A percentile compares a stretch with the other conserved stretches of the same genome.
Evolutionary conservation across 1,284 basidiomycete genomes (phyloP).

Genomic region (Gomphus sp.): DNA sequence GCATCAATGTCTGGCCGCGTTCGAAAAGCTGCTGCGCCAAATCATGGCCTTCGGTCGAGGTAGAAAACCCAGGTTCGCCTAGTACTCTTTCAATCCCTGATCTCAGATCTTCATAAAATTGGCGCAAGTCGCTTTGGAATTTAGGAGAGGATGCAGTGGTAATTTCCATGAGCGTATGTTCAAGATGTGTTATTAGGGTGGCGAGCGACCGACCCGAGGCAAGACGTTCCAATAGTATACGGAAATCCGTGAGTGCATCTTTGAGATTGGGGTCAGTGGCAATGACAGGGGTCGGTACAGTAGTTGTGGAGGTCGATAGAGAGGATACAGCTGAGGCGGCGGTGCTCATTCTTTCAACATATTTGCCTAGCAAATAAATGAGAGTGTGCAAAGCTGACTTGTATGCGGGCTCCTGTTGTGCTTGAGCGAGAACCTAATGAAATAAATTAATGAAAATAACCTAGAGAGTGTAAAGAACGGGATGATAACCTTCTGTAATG

Average conservation of each 20-base stretch:
- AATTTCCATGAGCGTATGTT: conserved; percentile 18
- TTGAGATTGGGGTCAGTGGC: conserved; percentile 23
- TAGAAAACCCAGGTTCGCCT: conserved; percentile 24
- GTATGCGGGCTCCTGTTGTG: conserved; percentile 29
- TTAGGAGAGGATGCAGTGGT: conserved; percentile 18
- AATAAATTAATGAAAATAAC: not conserved
- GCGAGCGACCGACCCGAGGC: conserved; percentile 31
- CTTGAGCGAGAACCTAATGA: conserved; percentile 28
- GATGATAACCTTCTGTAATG: conserved; percentile 30
- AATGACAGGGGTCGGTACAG: conserved; percentile 18
- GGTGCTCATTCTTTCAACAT: conserved; percentile 23
- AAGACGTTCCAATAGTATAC: conserved; percentile 32
- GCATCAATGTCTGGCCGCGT: conserved; percentile 22
- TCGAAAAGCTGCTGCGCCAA: conserved; percentile 30
- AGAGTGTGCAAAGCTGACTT: conserved; percentile 30
- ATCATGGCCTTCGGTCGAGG: conserved; percentile 23
- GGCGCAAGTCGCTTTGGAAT: conserved; percentile 15
- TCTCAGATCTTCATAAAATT: conserved; percentile 25
- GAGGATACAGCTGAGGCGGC: conserved; percentile 18
- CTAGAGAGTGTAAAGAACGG: not conserved
- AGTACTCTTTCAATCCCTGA: conserved; percentile 29
- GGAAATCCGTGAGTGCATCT: conserved; percentile 23
- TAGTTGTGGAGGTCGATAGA: conserved; percentile 13
- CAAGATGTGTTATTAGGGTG: conserved; percentile 22
- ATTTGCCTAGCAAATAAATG: conserved; percentile 31